phyloP scores from a whole-genome alignment of 345 rosid species.

The sweet orange (Citrus sinensis) region DNA sequence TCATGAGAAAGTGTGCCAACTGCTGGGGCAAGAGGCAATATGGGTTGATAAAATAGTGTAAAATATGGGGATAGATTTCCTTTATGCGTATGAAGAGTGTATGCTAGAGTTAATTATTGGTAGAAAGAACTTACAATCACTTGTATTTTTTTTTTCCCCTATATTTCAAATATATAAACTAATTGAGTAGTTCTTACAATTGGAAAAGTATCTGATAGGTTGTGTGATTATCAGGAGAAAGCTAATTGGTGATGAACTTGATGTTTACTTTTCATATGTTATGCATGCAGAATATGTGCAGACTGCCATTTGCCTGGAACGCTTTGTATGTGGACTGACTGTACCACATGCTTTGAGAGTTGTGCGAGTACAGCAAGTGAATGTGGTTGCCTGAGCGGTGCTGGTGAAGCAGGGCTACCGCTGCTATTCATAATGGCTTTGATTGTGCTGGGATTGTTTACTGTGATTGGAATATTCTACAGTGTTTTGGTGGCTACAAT shows the following conservation, averaged over 20 bases:
- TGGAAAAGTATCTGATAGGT: neutral
- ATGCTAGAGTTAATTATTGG: neutral
- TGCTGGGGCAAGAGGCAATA: neutral
- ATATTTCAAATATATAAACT: too few relatives aligned
- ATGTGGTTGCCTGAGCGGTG: constrained; percentile 98
- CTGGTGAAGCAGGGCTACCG: constrained; percentile 98
- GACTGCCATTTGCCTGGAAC: constrained; percentile 99
- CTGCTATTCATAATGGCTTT: constrained; percentile 77
- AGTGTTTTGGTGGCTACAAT: constrained; percentile 97
- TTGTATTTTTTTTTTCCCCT: neutral
- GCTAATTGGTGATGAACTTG: neutral
- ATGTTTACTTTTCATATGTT: neutral
- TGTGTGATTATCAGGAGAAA: neutral
- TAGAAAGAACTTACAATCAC: neutral
- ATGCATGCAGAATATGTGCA: constrained; percentile 76
- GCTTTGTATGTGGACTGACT: constrained; percentile 98
- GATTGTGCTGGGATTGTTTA: constrained; percentile 84
- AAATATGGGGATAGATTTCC: neutral
- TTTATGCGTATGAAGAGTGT: neutral
- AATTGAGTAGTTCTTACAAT: neutral
- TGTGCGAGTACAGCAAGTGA: constrained; percentile 93
- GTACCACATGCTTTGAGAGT: constrained; percentile 94
- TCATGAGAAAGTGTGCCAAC: neutral
- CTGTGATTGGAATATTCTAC: constrained; percentile 92
- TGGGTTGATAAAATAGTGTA: neutral